phyloP scores from a whole-genome alignment of 768 basidiomycete species.

The Mrakia blollopis region DNA sequence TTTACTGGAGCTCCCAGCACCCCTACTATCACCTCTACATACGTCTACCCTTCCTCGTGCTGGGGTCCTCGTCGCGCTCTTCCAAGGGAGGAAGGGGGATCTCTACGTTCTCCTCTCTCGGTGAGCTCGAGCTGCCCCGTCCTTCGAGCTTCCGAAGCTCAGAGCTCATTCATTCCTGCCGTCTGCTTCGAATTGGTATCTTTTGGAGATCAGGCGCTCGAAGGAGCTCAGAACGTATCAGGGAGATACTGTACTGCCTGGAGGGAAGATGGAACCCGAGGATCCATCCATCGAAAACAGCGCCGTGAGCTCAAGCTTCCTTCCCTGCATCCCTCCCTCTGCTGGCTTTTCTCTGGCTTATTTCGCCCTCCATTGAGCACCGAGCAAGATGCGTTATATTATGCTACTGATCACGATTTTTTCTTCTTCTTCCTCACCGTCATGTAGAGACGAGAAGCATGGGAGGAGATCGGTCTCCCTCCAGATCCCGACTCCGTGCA shows the following conservation, averaged over 20 bases:
- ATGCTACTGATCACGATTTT: neutral
- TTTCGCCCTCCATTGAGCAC: neutral
- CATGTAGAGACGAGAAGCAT: constrained; percentile 21
- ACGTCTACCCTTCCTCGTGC: neutral
- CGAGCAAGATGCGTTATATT: too few species aligned
- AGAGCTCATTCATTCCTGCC: neutral
- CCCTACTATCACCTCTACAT: neutral
- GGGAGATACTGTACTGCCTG: constrained; percentile 10
- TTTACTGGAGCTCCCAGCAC: neutral
- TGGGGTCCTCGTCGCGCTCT: constrained; percentile 1
- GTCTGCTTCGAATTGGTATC: neutral
- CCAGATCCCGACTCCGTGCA: neutral
- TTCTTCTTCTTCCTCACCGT: neutral
- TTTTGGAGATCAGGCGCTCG: neutral
- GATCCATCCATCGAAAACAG: constrained; percentile 16
- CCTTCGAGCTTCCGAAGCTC: neutral
- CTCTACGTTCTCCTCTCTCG: neutral
- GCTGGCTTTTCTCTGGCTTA: too few species aligned
- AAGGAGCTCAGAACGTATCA: neutral
- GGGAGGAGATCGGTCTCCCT: constrained; percentile 22
- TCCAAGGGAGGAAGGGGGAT: neutral
- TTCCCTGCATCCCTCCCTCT: neutral
- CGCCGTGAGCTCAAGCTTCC: constrained; percentile 2
- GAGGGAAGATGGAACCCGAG: constrained; percentile 9
- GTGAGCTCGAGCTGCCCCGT: neutral